Evolutionary conservation across 2,329 filamentous ascomycete species (phyloP), one percentile per base, ranked within the genome.

Genomic region (Grosmannia penicillata): DNA sequence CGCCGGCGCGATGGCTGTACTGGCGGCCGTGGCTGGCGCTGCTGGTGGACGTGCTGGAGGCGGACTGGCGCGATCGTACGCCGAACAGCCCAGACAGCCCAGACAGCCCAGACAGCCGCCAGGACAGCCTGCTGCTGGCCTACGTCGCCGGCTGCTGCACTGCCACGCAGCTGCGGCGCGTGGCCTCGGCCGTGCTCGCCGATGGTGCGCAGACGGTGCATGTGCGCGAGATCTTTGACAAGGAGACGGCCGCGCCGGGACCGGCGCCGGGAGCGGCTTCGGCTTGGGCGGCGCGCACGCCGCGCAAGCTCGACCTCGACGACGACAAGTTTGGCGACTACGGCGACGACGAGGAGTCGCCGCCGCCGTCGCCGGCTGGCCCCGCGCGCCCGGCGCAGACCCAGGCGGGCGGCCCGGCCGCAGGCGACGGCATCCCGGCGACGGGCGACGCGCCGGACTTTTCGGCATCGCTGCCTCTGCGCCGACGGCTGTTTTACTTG

Each of bases 1-100:
- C 89, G 48, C 75, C 75, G 2, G 67, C 71, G 29, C 70, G 89
- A 17, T 96, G 91, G 89, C 69, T 66, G 36, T 70, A 77, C 51
- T 96, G 87, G 86, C 75, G 70, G 48, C 58, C 74, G 8, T 94
- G 85, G 82, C 63, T 96, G 13, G 71, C 78, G 25, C 77, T 81
- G 44, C 80, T 94, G 68, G 56, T 93, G 6, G 80, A 87, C 49
- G 73, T 82, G 7, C 61, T 95, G 11, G 79, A 91, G 46, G 62
- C 65, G 4, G 83, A 93, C 49, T 76, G 6, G 71, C 75, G 43
- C 65, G 77, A 6, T 53, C n/a, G n/a, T n/a, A n/a, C n/a, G n/a
- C n/a, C n/a, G n/a, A n/a, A n/a, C n/a, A n/a, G n/a, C n/a, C n/a
- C n/a, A 15, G 22, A 36, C 15, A 6, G 19, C 28, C 11, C 13